Evolutionary conservation across 345 rosid species (phyloP).

Genomic region (Citrus maxima): DNA sequence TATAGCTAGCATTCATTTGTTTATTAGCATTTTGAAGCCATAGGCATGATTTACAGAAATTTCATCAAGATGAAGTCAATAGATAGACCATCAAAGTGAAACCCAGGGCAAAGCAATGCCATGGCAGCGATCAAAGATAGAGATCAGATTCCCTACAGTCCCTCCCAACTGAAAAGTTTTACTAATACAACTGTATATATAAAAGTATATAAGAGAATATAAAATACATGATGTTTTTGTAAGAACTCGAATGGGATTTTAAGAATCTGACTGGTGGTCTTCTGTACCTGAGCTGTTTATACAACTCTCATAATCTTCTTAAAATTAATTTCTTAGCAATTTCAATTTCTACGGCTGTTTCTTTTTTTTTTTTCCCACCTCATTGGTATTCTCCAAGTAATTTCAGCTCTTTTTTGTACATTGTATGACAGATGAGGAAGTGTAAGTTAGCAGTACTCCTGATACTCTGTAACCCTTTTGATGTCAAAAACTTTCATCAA

Average conservation of each 20-base stretch:
- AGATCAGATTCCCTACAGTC: too few species aligned
- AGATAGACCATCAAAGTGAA: background rate
- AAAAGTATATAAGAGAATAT: too few species aligned
- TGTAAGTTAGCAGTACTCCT: too few species aligned
- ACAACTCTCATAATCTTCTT: background rate
- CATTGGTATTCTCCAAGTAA: background rate
- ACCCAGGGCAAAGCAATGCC: background rate
- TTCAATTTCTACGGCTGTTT: background rate
- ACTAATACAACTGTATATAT: background rate
- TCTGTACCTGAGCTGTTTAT: background rate
- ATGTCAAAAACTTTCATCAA: too few species aligned
- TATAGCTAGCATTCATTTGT: too few species aligned
- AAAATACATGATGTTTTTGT: background rate
- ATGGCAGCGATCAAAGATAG: background rate
- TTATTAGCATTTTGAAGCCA: background rate
- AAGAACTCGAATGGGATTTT: background rate
- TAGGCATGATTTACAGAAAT: background rate
- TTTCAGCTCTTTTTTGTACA: too few species aligned
- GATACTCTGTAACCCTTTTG: too few species aligned
- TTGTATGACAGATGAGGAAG: too few species aligned
- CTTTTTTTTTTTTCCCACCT: too few species aligned
- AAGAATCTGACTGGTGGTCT: background rate
- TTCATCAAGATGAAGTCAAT: background rate
- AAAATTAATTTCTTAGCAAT: background rate
- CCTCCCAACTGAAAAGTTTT: background rate